A percentile compares a stretch with the other conserved stretches of the same genome.
phyloP scores from a whole-genome alignment of 129 eudicot species.

The Daucus carota region DH1_v3.0 NC_030384.2:48907501-48908000 shows the following conservation, averaged over 20 bases:
- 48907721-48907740: conserved; percentile 30
- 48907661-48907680: conserved; percentile 16
- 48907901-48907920: background rate
- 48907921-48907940: background rate
- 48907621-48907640: conserved; percentile 28
- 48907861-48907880: conserved; percentile 10
- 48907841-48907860: conserved; percentile 18
- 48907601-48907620: conserved; percentile 12
- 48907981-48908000: conserved; percentile 13
- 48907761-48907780: background rate
- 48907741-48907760: background rate
- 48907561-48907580: conserved; percentile 10
- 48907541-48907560: conserved; percentile 29
- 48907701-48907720: conserved; percentile 16
- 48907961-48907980: background rate
- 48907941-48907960: conserved; percentile 25
- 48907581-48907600: conserved; percentile 12
- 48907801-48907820: background rate
- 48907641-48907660: conserved; percentile 44
- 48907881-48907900: conserved; percentile 1
- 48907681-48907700: background rate
- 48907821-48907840: conserved; percentile 20
- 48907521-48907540: conserved; percentile 12
- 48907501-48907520: background rate
- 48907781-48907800: background rate